These are phyloP conservation scores for Berkeleyomyces basicola DNA, from an alignment of 2,329 filamentous ascomycete species.

Conservation along the genomic window DNA sequence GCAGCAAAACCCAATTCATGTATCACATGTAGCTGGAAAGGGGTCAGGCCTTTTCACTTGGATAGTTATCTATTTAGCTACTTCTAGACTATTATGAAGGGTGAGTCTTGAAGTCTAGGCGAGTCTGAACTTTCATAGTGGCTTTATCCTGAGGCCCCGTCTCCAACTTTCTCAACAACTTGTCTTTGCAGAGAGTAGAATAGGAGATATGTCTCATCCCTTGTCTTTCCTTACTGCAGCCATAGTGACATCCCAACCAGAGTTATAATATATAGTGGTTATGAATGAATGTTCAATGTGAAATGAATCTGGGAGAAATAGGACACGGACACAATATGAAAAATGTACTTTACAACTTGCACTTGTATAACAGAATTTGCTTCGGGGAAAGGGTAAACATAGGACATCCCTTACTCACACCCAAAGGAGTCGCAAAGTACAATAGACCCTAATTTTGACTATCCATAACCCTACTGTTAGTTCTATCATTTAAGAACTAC, in stretches of 20 bases:
- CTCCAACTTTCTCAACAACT: neutral
- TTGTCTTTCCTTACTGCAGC: neutral
- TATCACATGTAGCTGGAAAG: neutral
- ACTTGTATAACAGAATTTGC: no score
- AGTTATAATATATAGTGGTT: neutral
- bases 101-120: neutral
- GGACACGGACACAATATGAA: no score
- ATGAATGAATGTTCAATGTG: no score
- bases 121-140: neutral
- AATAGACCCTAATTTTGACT: no score
- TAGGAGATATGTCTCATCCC: neutral
- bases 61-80: neutral
- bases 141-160: neutral
- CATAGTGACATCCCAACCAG: neutral
- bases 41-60: neutral
- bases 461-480: no score
- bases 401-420: no score
- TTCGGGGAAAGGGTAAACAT: no score
- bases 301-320: no score
- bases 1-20: neutral
- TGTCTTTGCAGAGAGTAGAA: neutral
- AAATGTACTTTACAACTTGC: no score
- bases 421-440: no score
- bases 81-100: neutral
- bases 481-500: no score